A percentile compares a stretch with the other conserved stretches of the same genome.
Conservation (phyloP, 805 yeast species). For the Jamesozyma hellenica region DNA sequence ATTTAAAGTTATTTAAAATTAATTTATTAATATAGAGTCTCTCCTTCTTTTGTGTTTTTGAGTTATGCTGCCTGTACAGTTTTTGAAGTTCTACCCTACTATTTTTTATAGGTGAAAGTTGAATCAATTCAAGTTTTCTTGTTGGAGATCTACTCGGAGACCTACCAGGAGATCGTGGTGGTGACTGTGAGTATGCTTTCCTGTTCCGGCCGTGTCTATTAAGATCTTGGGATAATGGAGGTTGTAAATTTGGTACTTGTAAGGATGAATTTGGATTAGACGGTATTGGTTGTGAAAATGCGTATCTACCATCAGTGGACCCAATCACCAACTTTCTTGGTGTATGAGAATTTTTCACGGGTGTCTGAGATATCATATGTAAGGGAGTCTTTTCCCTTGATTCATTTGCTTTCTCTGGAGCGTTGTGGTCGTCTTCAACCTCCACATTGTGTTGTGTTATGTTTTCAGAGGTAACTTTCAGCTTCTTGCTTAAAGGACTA, state of each 20-base stretch:
- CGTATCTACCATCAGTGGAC: conserved; percentile 15
- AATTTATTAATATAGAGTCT: conserved; percentile 69
- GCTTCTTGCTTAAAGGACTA: conserved; percentile 17
- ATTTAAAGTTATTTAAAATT: conserved; percentile 77
- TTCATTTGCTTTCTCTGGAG: background rate
- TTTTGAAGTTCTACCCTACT: conserved; percentile 26
- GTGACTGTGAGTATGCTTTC: conserved; percentile 23
- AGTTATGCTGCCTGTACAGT: conserved; percentile 21
- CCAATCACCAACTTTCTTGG: conserved; percentile 24
- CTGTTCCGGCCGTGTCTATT: conserved; percentile 29
- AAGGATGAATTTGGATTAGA: conserved; percentile 12
- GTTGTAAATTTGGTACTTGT: conserved; percentile 24
- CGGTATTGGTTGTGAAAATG: conserved; percentile 18
- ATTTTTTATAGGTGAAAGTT: conserved; percentile 33
- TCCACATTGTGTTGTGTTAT: conserved; percentile 1
- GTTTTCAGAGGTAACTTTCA: conserved; percentile 4
- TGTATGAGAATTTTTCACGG: conserved; percentile 8
- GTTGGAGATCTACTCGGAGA: conserved; percentile 32
- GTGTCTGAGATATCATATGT: background rate
- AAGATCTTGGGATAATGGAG: conserved; percentile 20
- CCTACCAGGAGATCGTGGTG: conserved; percentile 23
- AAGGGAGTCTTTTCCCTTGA: background rate
- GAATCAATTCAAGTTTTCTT: conserved; percentile 33
- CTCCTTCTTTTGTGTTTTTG: conserved; percentile 29
- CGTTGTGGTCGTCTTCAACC: background rate